Evolutionary conservation across 768 basidiomycete genomes (phyloP), one percentile per base, ranked within the genome.

Genomic region (Leucogyrophana mollusca): DNA sequence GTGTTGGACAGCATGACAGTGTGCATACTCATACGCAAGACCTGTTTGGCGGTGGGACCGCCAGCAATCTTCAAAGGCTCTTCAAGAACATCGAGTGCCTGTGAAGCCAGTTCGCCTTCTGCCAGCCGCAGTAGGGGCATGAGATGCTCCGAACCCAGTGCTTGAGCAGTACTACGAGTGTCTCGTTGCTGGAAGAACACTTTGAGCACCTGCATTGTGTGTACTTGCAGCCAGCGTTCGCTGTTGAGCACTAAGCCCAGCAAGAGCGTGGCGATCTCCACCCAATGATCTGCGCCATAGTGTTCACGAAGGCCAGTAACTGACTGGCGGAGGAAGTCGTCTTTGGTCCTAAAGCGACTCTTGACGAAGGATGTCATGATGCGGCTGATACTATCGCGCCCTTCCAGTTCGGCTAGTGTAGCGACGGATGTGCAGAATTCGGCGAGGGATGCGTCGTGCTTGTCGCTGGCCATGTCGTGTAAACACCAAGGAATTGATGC

Each of bases 11-110:
- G 64, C 13, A 74, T 64, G 22, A 74, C 77, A 18, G 76, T 61
- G 52, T 87, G 84, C 80, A 94, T 85, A 64, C 92, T 93, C 90
- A 94, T 92, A 5, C 90, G 81, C 18, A 94, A 73, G n/a, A 94
- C 88, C 54, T 91, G 87, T 49, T 87, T 87, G 1, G 90, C 89
- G 0, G 85, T 77, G 38, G 81, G 83, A 18, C 88, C 86, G 34
- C 83, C 81, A 1, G 82, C 81, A 68, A 93, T 85, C 16, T 77
- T 79, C 65, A 90, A 82, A 0, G 93, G 93, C 56, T 94, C 88
- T 56, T 96, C 93, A 5, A 97, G 76, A n/a, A 97, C 91, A 39
- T 94, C 94, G 38, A 97, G 74, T 1, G 93, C 94, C 51, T 89
- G 82, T 7, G 84, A 67, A 9, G 94, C 86, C 25, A 93, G 77